Evolutionary conservation across 2,329 filamentous ascomycete genomes (phyloP).

Genomic region (Cercospora nicotianae): DNA sequence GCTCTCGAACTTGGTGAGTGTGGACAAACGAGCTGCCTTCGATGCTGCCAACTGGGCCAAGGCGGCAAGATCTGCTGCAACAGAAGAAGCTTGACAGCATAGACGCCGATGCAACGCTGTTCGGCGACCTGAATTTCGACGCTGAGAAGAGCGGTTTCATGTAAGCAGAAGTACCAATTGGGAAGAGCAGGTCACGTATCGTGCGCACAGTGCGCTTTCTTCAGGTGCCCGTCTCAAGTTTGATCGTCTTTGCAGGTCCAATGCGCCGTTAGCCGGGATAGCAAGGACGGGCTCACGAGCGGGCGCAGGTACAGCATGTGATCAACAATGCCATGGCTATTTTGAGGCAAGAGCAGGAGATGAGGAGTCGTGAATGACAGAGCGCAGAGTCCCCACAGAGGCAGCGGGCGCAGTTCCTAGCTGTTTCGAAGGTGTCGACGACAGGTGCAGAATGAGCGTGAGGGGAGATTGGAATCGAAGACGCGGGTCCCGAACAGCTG

Average conservation of each 20-base stretch:
- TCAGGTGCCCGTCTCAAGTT: slow-evolving; percentile 13
- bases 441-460: slow-evolving; percentile 14
- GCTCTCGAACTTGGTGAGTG: slow-evolving; percentile 17
- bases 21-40: slow-evolving; percentile 28
- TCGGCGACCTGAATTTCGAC: slow-evolving; percentile 4
- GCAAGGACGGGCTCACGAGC: slow-evolving; percentile 21
- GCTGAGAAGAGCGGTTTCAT: slow-evolving; percentile 3
- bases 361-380: background rate
- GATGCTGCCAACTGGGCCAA: slow-evolving; percentile 10
- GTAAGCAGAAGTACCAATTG: slow-evolving; percentile 13
- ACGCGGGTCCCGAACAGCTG: slow-evolving; percentile 11
- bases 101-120: slow-evolving; percentile 17
- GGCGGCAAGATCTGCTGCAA: background rate
- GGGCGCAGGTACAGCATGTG: slow-evolving; percentile 29
- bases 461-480: slow-evolving; percentile 10
- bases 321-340: slow-evolving; percentile 27
- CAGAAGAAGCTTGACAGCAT: slow-evolving; percentile 11
- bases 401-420: slow-evolving; percentile 19
- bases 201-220: slow-evolving; percentile 2
- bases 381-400: slow-evolving; percentile 16
- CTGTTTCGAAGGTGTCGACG: slow-evolving; percentile 15
- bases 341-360: slow-evolving; percentile 12
- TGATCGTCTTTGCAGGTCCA: slow-evolving; percentile 21
- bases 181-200: slow-evolving; percentile 12
- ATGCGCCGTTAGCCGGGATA: slow-evolving; percentile 27